Percentiles rank a stretch among this genome's conserved stretches.
phyloP scores from a whole-genome alignment of 2,329 filamentous ascomycete species.

The Trichoderma cornu-damae region DNA sequence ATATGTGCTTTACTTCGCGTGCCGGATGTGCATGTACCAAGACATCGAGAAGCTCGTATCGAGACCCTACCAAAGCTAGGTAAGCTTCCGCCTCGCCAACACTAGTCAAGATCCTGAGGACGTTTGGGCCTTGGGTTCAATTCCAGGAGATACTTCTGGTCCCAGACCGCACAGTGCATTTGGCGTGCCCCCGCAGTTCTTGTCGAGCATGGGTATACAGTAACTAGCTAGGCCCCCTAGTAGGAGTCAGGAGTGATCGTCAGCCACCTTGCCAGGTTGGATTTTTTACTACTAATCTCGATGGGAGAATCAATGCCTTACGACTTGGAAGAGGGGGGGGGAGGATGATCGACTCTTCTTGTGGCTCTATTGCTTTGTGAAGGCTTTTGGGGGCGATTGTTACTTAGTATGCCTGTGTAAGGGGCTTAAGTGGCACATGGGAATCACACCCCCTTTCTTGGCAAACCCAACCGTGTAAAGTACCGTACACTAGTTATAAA shows the following conservation, averaged over 20 bases:
- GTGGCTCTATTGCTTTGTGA: too few relatives aligned
- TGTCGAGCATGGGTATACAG: neutral
- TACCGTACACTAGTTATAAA: neutral
- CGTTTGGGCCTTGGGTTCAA: neutral
- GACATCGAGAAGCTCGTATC: too few relatives aligned
- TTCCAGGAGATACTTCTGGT: neutral
- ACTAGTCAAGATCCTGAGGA: neutral
- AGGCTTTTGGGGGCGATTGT: too few relatives aligned
- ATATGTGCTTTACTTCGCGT: too few relatives aligned
- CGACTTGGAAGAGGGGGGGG: neutral
- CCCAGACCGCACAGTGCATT: neutral
- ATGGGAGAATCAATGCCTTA: neutral
- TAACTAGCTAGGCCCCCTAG: neutral
- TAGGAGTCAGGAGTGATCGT: neutral
- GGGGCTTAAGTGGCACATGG: neutral
- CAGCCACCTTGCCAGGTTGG: neutral
- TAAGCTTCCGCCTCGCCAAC: neutral
- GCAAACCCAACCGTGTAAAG: neutral
- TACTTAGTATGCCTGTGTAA: neutral
- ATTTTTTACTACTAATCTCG: slow-evolving; percentile 1
- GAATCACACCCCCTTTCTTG: too few relatives aligned
- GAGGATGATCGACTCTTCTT: neutral
- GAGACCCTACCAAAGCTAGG: too few relatives aligned
- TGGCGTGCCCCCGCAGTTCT: neutral
- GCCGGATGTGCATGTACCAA: too few relatives aligned